Base-by-base conservation (phyloP, 768 basidiomycete genomes). In the Suillus ampliporus region DNA sequence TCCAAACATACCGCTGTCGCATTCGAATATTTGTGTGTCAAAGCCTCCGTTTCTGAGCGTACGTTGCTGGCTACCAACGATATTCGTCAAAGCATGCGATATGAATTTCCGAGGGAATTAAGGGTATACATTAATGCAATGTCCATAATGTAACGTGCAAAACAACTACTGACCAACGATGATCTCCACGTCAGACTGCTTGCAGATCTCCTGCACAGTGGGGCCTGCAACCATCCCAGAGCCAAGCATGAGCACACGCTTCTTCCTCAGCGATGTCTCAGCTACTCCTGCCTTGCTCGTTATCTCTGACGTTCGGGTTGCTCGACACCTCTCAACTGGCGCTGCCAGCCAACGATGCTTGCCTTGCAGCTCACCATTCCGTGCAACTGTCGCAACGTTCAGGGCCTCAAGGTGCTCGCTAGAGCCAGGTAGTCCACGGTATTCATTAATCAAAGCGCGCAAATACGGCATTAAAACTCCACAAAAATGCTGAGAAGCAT, bases 211-310 rank as follows among this genome's bases (percentile, higher is more conserved):
- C 57, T 91, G 86, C 4, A 94, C 88, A 0, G 92, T 92, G 17
- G 96, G 96, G 3, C 89, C 90, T 5, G 95, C 94, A 21, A 98
- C 96, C 88, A 97, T 94, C n/a, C 96, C 96, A 60, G 92, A 94
- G 9, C 96, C 96, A 2, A 98, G 82, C 69, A 97, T 79, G 38
- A 98, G 74, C 0, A 95, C 83, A 68, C 82, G 86, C 78, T 89
- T 89, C 76, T 85, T 87, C 67, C 62, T 76, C 58, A 54, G 34
- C 2, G 57, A 53, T 15, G 62, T 41, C 58, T 63, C 46, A 21
- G 35, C 7, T 19, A 28, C 21, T 28, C 38, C 35, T n/a, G 41
- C 28, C 21, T 43, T 26, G 21, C 21, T 40, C 41, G 35, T 23
- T 51, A 61, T 63, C 4, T 47, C 23, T 11, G 59, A 48, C 28